Base-by-base conservation (phyloP, 2,329 filamentous ascomycete species). In the Colletotrichum paranaense region DNA sequence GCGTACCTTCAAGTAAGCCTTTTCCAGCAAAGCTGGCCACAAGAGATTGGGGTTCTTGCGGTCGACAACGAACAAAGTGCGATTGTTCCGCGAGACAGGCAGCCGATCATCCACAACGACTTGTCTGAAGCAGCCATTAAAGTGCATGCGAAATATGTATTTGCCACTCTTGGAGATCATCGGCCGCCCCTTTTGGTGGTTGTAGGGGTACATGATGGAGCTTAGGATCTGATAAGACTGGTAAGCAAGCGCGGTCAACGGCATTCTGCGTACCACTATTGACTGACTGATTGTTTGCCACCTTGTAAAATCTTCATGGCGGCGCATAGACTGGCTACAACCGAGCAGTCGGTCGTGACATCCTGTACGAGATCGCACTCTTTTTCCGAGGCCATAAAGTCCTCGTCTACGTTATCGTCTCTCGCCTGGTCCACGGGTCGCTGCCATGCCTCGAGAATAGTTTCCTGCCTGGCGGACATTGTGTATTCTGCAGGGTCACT, bases 1-100 rank as follows among this genome's bases (percentile, higher is more conserved):
- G 68, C 96, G 91, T 12, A 98, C 91, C 84, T 98, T 99, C 1
- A 99, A 86, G 77, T 99, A 99, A 0, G 97, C 97, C 80, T 99
- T 99, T 81, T 99, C 97, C 19, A 98, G 86, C 5, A 99, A 87
- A 2, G 96, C 95, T 6, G 97, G 97, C 95, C 96, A 98, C 16
- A 98, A 84, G 16, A 97, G 86, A n/a, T 85, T 87, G 4, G 94
- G 93, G 75, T 98, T 95, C 55, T 92, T 92, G 46, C 95, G 90
- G 78, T 98, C 96, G 58, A 97, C 89, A 11, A 98, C 95, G 81
- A 97, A 95, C 3, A 99, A 89, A 6, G 93, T 91, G 35, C 95
- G 90, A 52, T 91, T 87, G 19, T 91, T 94, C 64, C 89, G 92
- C 0, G 95, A 97, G 0, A 90, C 87, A 0, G 97, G 97, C 19